Base-by-base conservation (phyloP, 2,329 filamentous ascomycete species). In the Berkeleyomyces basicola region DNA sequence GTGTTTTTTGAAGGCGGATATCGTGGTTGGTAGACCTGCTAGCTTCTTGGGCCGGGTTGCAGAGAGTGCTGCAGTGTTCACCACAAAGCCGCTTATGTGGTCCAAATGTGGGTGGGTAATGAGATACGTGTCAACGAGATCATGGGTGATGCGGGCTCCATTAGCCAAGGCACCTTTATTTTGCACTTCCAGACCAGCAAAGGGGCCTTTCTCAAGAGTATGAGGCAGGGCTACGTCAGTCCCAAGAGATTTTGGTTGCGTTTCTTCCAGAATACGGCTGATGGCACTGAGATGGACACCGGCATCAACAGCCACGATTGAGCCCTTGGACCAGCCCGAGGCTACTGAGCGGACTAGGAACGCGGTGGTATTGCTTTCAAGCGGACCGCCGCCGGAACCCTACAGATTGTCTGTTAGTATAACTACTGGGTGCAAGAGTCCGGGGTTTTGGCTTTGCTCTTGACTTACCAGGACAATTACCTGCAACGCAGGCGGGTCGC, bases 51-150 rank as follows among this genome's bases (percentile, higher is more conserved):
- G 89, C 37, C 85, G 83, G 1, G 86, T 82, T 39, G 87, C 88
- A 39, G 89, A 86, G 23, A 95, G 82, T 2, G 88, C 86, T 4
- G 93, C 91, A 0, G 92, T 96, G 72, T 97, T 97, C 71, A 97
- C 86, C 40, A 93, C 88, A 67, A 97, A 88, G 9, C 88, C 93
- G 23, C 88, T 85, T 31, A 97, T 84, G 72, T 99, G 93, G 70
- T 99, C 93, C 0, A 99, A 80, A 74, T 99, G 93, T n/a, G 93
- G 89, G 72, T 99, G 93, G 0, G 92, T 99, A 69, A 99, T 90
- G 66, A 97, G 82, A 70, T 92, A 93, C 0, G 90, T 87, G 55
- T 92, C 89, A 63, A 99, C 82, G 58, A 96, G 81, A 63, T 86
- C 81, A 62, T 86, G 81, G 49, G 91, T 84, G 58, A 99, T 78